Percentiles rank a stretch among this genome's conserved stretches.
Conservation (phyloP, 805 yeast genomes). For the Barnettozyma botsteinii region DNA sequence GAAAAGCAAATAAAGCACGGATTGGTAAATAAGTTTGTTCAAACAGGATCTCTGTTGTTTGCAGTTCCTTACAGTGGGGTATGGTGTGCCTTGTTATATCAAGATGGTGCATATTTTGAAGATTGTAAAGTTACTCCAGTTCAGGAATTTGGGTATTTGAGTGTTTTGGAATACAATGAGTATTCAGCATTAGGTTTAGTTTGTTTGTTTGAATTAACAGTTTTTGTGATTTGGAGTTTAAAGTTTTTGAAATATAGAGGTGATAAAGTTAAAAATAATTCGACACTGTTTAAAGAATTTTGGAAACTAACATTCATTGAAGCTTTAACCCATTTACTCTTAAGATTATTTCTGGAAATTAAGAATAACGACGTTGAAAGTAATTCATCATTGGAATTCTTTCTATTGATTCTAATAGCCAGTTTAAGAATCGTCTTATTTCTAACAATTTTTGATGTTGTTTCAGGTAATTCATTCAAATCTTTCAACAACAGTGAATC, state of each 20-base stretch:
- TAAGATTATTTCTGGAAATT: background rate
- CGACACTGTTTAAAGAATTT: background rate
- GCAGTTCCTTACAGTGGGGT: slow-evolving; percentile 6
- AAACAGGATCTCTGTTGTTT: background rate
- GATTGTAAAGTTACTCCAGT: background rate
- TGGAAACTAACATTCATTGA: background rate
- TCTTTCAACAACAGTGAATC: background rate
- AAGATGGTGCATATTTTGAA: slow-evolving; percentile 7
- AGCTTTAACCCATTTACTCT: background rate
- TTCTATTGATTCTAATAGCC: background rate
- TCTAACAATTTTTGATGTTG: background rate
- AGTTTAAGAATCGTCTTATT: background rate
- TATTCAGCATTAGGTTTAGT: background rate
- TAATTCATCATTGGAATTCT: background rate
- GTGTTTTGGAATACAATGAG: slow-evolving; percentile 1
- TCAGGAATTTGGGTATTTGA: slow-evolving; percentile 8
- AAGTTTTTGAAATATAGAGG: background rate
- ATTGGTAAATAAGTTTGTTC: background rate
- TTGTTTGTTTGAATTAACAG: background rate
- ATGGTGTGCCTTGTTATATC: slow-evolving; percentile 10
- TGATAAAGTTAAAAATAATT: background rate
- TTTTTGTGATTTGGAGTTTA: background rate
- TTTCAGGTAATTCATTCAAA: background rate
- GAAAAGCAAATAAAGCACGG: background rate
- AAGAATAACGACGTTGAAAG: too few relatives aligned